phyloP scores from a whole-genome alignment of 2,329 filamentous ascomycete species.

The Cladobotryum protrusum region DNA sequence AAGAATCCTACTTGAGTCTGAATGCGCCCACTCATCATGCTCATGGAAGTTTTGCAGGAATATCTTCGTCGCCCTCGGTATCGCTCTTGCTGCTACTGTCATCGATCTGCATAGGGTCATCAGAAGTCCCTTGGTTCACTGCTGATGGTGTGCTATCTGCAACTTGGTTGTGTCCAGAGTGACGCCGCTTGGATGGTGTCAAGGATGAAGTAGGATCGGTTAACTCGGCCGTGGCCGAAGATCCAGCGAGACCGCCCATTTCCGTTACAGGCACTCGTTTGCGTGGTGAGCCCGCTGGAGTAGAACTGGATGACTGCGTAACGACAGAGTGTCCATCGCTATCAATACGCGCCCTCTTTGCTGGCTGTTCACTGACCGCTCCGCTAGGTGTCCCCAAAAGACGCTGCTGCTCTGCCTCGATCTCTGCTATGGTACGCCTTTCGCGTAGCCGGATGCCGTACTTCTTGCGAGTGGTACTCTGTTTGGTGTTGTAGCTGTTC shows the following conservation, averaged over 20 bases:
- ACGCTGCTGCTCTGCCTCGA: constrained; percentile 38
- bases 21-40: no score
- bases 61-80: constrained; percentile 15
- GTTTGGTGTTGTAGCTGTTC: constrained; percentile 50
- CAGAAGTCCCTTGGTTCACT: constrained; percentile 14
- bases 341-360: constrained; percentile 21
- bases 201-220: constrained; percentile 29
- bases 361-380: constrained; percentile 1
- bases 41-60: constrained; percentile 6
- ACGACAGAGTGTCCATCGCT: constrained; percentile 5
- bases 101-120: constrained; percentile 24
- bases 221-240: constrained; percentile 30
- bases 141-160: neutral
- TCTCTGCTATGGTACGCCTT: constrained; percentile 41
- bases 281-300: constrained; percentile 8
- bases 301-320: neutral
- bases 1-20: no score
- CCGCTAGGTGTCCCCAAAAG: constrained; percentile 17
- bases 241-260: constrained; percentile 30
- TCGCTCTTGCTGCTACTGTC: constrained; percentile 8
- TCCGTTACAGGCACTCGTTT: constrained; percentile 25
- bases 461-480: constrained; percentile 51
- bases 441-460: constrained; percentile 50
- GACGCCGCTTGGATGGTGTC: constrained; percentile 16
- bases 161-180: neutral